phyloP scores from a whole-genome alignment of 495 filamentous ascomycete species.

The Apodospora peruviana region DNA sequence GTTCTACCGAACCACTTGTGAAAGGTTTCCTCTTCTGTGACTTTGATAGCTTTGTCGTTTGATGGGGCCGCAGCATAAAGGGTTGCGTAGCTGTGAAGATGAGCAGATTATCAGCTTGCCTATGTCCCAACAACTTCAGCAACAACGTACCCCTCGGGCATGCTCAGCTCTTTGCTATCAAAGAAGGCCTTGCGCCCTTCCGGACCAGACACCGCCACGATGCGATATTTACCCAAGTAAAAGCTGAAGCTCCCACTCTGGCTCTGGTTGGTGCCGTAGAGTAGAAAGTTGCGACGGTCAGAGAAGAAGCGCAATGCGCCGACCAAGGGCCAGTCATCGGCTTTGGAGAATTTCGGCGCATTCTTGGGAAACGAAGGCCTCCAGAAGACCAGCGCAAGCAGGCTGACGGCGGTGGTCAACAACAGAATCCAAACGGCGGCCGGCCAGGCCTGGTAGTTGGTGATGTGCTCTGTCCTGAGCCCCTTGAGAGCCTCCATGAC shows the following conservation, averaged over 20 bases:
- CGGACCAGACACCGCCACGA: conserved; percentile 36
- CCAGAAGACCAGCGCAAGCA: background rate
- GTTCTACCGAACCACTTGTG: conserved; percentile 14
- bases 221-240: conserved; percentile 38
- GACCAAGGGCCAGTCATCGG: conserved; percentile 10
- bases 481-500: background rate
- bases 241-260: conserved; percentile 40
- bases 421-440: background rate
- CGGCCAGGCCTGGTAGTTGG: background rate
- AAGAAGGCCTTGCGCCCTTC: conserved; percentile 37
- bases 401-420: conserved; percentile 2
- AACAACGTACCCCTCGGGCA: conserved; percentile 31
- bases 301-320: conserved; percentile 18
- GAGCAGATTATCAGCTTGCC: background rate
- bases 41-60: background rate
- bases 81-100: conserved; percentile 17
- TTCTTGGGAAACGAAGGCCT: conserved; percentile 15
- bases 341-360: conserved; percentile 13
- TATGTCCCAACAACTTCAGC: background rate
- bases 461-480: background rate
- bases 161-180: conserved; percentile 35
- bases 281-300: conserved; percentile 15
- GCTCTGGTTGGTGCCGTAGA: conserved; percentile 11
- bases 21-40: conserved; percentile 6
- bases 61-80: conserved; percentile 19